Percentiles rank a stretch among this genome's conserved stretches.
These are phyloP conservation scores for Cordyceps farinosa DNA, from an alignment of 2,329 filamentous ascomycete species.

Conservation along the genomic window DNA sequence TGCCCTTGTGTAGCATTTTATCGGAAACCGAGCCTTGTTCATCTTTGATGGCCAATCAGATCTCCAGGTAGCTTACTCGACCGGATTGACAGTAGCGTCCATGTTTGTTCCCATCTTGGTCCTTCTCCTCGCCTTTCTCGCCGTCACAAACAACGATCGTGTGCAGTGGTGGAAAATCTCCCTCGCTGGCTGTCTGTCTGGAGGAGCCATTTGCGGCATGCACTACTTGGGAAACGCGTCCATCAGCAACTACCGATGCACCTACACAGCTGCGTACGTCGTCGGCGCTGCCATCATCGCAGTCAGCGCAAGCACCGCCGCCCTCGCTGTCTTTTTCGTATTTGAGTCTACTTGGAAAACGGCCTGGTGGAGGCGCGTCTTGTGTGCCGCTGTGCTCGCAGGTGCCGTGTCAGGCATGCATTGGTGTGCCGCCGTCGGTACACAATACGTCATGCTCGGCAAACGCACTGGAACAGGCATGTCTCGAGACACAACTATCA, in stretches of 20 bases:
- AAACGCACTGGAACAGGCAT: constrained; percentile 35
- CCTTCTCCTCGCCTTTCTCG: constrained; percentile 67
- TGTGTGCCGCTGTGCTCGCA: constrained; percentile 66
- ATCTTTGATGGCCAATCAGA: constrained; percentile 59
- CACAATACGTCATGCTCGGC: constrained; percentile 57
- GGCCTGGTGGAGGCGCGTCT: constrained; percentile 69
- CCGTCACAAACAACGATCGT: constrained; percentile 58
- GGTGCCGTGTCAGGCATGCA: constrained; percentile 82
- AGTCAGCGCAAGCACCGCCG: constrained; percentile 64
- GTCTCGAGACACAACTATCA: constrained; percentile 63
- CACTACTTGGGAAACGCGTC: constrained; percentile 85
- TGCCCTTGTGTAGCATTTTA: constrained; percentile 60
- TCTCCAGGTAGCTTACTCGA: constrained; percentile 71
- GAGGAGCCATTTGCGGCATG: constrained; percentile 77
- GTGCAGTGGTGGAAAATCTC: constrained; percentile 57
- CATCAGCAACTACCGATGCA: constrained; percentile 70
- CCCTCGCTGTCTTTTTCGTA: constrained; percentile 73
- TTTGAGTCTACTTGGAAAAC: constrained; percentile 73
- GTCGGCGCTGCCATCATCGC: constrained; percentile 69
- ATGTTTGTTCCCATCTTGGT: constrained; percentile 78
- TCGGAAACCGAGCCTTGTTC: constrained; percentile 75
- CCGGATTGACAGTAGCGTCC: constrained; percentile 68
- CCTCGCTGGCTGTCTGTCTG: constrained; percentile 65
- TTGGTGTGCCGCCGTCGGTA: constrained; percentile 74
- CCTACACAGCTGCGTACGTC: constrained; percentile 58